Evolutionary conservation across 805 yeast genomes (phyloP).

Genomic region (Hanseniaspora jakobsenii): DNA sequence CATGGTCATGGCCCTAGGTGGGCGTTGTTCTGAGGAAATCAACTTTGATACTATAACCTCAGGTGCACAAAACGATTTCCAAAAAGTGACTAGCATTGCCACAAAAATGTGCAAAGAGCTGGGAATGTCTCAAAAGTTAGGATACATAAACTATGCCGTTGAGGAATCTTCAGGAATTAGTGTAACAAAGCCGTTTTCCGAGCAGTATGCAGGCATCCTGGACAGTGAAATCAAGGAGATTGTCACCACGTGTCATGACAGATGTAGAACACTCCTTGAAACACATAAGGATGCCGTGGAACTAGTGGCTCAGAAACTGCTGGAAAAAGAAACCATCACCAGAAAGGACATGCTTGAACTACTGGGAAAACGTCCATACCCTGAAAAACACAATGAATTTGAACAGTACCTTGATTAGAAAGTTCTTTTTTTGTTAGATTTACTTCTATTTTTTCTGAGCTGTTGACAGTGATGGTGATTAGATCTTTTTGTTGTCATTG

Average conservation of each 20-base stretch:
- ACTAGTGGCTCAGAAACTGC: constrained; percentile 73
- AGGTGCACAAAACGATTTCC: constrained; percentile 94
- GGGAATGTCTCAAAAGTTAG: constrained; percentile 84
- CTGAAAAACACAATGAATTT: constrained; percentile 82
- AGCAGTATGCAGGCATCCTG: constrained; percentile 66
- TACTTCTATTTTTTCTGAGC: no score
- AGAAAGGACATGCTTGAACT: constrained; percentile 87
- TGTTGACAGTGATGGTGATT: no score
- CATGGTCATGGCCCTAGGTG: constrained; percentile 95
- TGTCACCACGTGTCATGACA: constrained; percentile 59
- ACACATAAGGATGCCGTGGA: constrained; percentile 69
- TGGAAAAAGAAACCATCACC: constrained; percentile 78
- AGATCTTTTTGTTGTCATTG: no score
- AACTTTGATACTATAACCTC: constrained; percentile 86
- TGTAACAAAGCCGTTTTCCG: constrained; percentile 78
- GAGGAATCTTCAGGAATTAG: constrained; percentile 54
- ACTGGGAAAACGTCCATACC: constrained; percentile 84
- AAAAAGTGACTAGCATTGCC: constrained; percentile 89
- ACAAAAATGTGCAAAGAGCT: constrained; percentile 80
- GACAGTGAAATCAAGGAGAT: constrained; percentile 75
- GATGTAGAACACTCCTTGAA: constrained; percentile 55
- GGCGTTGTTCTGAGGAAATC: constrained; percentile 90
- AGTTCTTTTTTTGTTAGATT: no score
- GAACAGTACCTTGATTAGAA: constrained; percentile 60
- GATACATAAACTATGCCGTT: constrained; percentile 60